Base-by-base conservation (phyloP, 2,329 filamentous ascomycete species). In the Tolypocladium tropicale region DNA sequence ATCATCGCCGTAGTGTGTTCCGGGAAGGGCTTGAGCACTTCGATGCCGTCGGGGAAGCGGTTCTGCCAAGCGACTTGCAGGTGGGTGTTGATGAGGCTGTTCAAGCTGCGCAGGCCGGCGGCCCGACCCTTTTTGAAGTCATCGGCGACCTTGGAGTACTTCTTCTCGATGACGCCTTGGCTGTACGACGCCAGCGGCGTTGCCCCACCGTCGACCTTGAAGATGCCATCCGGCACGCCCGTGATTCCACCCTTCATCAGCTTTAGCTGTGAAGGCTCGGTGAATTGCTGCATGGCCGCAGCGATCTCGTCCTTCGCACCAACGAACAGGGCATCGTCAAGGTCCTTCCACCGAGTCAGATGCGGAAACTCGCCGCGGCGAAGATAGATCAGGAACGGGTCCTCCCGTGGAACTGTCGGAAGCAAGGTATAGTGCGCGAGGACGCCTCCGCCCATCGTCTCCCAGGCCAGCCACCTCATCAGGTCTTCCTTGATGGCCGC, bases 401-500 rank as follows among this genome's bases (percentile, higher is more conserved):
- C 89, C 58, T 92, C 83, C 62, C 84, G 82, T 21, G 82, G 69
- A 0, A 82, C 89, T 88, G 96, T 96, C 4, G 94, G 94, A 53
- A 96, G 79, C 30, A 90, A 79, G n/a, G 88, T 79, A 72, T 87
- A 87, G 67, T 93, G 85, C 18, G 87, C 80, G 52, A 97, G 77
- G 37, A 97, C 74, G 1, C 94, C 94, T 21, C 85, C 86, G 14
- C 87, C 87, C 89, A 96, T 94, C 58, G 87, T 85, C 55, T 90
- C 90, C 92, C 93, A 99, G 0, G 93, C 93, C 59, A 96, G 74
- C 91, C 91, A 96, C 60, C 88, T 80, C 77, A 89, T 85, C 34
- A 96, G 66, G 59, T 95, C 89, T 16, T 74, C 75, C 68, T 86
- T 85, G 57, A 94, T 70, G 1, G 74, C 75, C 0, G 77, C 67